Evolutionary conservation across 768 basidiomycete species (phyloP), one percentile per base, ranked within the genome.

Genomic region (Amanita subjunquillea): DNA sequence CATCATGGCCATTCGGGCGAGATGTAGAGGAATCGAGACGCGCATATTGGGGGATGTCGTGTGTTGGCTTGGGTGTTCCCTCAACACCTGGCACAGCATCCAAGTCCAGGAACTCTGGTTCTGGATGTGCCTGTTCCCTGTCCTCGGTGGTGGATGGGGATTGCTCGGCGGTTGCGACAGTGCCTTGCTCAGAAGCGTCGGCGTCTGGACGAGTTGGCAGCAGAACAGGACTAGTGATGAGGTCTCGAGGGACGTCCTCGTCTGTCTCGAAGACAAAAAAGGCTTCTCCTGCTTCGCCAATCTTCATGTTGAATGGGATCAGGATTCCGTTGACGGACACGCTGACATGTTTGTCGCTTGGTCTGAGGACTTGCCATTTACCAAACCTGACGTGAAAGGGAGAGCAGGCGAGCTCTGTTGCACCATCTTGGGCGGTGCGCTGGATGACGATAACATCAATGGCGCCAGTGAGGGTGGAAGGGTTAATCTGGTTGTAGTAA

Each of bases 191-290:
- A 54, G 65, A 49, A 54, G 49, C 41, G 38, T 60, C 59, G 34
- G 68, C 63, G 37, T 73, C 72, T 3, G 72, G 72, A 25, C 71
- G 69, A 2, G 83, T 83, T 7, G 87, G 80, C 55, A 83, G 74
- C 12, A 95, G 79, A 22, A 99, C 71, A 23, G 96, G 96, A 68
- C 88, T 91, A 0, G 96, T 99, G 57, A 93, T 87, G 56, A 99
- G 80, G 64, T 93, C 89, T 44, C 80, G 86, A 3, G 96, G 95
- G 29, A 98, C 84, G 54, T 97, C 92, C 37, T 85, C 90, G 38
- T 94, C 90, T 0, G 95, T 97, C 68, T 99, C 95, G 58, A 98
- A 91, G 38, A 99, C 87, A 62, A 98, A 98, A 75, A 98, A 99
- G 0, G 94, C 96, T 69, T 99, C 96, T 4, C 96, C 96, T 1